A percentile compares a stretch with the other conserved stretches of the same genome.
These are phyloP conservation scores for Fusarium drepaniforme DNA, from an alignment of 2,329 filamentous ascomycete genomes.

Conservation along the genomic window DNA sequence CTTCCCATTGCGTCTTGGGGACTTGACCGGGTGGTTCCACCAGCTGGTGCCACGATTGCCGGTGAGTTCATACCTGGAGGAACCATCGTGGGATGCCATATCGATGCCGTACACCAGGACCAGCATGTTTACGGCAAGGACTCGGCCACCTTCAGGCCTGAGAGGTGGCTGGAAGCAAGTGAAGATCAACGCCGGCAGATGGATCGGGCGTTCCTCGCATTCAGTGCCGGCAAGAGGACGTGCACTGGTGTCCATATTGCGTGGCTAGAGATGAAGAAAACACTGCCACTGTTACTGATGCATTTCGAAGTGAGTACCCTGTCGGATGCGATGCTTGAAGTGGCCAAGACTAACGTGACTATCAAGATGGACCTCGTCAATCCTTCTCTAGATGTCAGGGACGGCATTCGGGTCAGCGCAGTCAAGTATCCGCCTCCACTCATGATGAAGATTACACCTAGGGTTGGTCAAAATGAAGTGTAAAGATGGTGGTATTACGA, in stretches of 20 bases:
- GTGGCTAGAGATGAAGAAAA: neutral
- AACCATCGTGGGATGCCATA: neutral
- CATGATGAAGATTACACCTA: neutral
- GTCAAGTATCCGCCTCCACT: neutral
- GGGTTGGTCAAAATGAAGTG: neutral
- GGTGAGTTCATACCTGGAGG: neutral
- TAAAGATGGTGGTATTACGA: neutral
- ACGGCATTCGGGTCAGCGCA: neutral
- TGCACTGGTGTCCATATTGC: neutral
- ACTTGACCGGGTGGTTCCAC: neutral
- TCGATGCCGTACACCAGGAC: neutral
- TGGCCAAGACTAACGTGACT: neutral
- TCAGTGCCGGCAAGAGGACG: neutral
- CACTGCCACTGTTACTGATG: neutral
- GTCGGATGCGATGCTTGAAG: neutral
- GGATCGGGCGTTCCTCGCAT: neutral
- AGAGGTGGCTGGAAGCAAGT: neutral
- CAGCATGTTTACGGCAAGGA: neutral
- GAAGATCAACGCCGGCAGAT: neutral
- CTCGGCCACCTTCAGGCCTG: neutral
- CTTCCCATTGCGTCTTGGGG: neutral
- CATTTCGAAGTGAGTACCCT: neutral
- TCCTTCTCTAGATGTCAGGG: neutral
- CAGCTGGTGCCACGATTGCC: neutral
- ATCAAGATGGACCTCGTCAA: neutral